Conservation (phyloP, 2,329 filamentous ascomycete genomes). For the Pseudogymnoascus sp. region DNA sequence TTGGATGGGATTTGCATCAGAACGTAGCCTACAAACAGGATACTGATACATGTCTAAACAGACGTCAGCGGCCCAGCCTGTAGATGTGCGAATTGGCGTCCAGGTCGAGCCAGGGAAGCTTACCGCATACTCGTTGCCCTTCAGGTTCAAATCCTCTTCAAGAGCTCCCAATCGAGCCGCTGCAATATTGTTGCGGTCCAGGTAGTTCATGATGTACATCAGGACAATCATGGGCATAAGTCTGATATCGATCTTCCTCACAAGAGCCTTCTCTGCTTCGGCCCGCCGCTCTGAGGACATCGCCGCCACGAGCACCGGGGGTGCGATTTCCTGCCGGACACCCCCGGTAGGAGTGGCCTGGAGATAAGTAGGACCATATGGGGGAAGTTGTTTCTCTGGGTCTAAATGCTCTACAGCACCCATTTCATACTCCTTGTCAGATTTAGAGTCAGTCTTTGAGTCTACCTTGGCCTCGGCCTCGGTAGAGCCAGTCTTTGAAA, state of each 20-base stretch:
- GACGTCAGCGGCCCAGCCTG: background rate
- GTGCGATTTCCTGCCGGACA: background rate
- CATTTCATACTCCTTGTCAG: background rate
- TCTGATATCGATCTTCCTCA: conserved; percentile 56
- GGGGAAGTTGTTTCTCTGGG: background rate
- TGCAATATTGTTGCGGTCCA: conserved; percentile 51
- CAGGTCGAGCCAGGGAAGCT: background rate
- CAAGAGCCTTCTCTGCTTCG: conserved; percentile 45
- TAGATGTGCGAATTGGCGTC: background rate
- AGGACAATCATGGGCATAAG: conserved; percentile 59
- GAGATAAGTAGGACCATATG: background rate
- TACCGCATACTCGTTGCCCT: conserved; percentile 34
- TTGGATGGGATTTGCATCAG: conserved; percentile 37
- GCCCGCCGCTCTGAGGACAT: conserved; percentile 43
- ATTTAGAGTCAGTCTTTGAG: background rate
- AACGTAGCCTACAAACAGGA: conserved; percentile 31
- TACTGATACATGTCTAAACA: conserved; percentile 32
- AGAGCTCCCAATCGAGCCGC: conserved; percentile 44
- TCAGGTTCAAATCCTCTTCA: conserved; percentile 33
- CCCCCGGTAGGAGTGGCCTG: background rate
- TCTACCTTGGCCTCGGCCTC: background rate
- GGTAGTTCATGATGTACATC: conserved; percentile 64
- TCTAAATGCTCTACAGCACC: background rate
- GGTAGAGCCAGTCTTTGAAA: background rate
- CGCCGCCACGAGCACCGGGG: background rate